Evolutionary conservation across 202 grass and related monocot species (phyloP).

Genomic region (Saccharum hybrid): DNA sequence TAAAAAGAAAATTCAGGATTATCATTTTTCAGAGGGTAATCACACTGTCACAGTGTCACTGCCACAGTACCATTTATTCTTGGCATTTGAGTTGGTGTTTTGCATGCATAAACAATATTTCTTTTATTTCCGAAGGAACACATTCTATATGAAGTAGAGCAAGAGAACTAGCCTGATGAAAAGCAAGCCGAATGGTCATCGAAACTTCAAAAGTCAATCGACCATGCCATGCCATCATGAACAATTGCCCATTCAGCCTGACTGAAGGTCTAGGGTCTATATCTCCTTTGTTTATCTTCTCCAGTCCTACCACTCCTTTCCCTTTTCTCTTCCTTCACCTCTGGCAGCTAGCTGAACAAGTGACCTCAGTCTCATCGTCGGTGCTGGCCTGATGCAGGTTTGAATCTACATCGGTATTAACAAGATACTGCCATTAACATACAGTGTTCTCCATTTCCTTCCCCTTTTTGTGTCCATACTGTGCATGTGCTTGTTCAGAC

Average conservation of each 20-base stretch:
- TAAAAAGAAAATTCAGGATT: background rate
- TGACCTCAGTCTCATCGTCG: background rate
- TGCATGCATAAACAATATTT: background rate
- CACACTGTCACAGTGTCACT: background rate
- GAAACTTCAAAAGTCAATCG: background rate
- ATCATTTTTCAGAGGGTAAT: background rate
- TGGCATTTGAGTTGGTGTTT: background rate
- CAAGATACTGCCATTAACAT: background rate
- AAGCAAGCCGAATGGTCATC: background rate
- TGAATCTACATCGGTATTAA: background rate
- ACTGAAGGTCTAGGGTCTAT: background rate
- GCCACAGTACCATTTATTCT: slow-evolving; percentile 5
- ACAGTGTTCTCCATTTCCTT: background rate
- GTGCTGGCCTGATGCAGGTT: background rate
- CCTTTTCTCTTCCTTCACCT: background rate
- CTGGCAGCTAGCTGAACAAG: background rate
- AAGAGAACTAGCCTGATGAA: background rate
- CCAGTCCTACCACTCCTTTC: background rate
- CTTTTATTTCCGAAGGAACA: background rate
- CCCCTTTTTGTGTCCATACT: background rate
- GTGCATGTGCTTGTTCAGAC: background rate
- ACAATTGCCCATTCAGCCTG: background rate
- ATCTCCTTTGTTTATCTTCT: background rate
- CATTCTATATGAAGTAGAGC: background rate
- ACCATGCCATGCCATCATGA: slow-evolving; percentile 1